A percentile compares a stretch with the other conserved stretches of the same genome.
Evolutionary conservation across 2,329 filamentous ascomycete species (phyloP).

Genomic region (Leptographium radiaticola): DNA sequence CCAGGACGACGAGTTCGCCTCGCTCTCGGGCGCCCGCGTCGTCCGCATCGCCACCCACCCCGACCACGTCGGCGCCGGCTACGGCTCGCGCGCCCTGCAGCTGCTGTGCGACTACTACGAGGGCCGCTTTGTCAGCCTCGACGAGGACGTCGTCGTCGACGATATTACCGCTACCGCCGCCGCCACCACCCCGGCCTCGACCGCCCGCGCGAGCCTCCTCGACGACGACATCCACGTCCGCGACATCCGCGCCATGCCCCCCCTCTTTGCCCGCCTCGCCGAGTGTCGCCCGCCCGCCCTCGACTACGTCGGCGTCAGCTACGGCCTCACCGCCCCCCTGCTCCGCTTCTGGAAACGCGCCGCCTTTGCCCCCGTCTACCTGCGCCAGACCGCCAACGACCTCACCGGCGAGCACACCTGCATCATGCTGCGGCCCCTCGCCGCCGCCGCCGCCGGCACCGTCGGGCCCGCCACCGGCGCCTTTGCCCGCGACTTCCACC

Average conservation of each 20-base stretch:
- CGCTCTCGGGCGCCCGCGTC: constrained; percentile 79
- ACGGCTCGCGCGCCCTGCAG: constrained; percentile 77
- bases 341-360: constrained; percentile 97
- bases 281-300: constrained; percentile 69
- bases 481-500: constrained; percentile 87
- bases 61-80: constrained; percentile 85
- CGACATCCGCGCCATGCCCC: constrained; percentile 84
- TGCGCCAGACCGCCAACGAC: constrained; percentile 89
- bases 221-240: constrained; percentile 82
- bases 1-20: constrained; percentile 92
- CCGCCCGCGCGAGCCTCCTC: constrained; percentile 43
- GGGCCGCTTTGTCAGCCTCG: constrained; percentile 75
- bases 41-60: constrained; percentile 95
- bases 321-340: constrained; percentile 72
- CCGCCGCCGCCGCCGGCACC: not conserved
- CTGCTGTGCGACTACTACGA: constrained; percentile 89
- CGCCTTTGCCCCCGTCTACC: constrained; percentile 76
- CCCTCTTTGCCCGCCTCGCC: constrained; percentile 76
- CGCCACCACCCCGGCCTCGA: constrained; percentile 16
- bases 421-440: constrained; percentile 82
- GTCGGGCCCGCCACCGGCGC: constrained; percentile 50
- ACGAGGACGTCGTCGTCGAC: constrained; percentile 46
- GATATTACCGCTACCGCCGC: not conserved
- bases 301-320: constrained; percentile 92
- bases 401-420: constrained; percentile 95